phyloP scores from a whole-genome alignment of 257 asterid genomes.

The Solanum boliviense region DNA sequence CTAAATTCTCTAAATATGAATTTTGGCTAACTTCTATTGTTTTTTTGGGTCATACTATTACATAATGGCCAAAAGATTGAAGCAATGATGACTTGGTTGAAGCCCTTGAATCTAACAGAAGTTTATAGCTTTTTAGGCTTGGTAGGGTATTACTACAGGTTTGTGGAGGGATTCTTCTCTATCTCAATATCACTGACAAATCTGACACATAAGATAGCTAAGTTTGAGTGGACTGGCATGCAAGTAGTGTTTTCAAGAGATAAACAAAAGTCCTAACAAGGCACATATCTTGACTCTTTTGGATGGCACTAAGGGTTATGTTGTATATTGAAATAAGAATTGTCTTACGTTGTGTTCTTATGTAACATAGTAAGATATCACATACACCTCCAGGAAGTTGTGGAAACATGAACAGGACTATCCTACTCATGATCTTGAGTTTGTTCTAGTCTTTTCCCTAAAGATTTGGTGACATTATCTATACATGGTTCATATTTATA shows the following conservation, averaged over 20 bases:
- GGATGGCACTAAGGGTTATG: not conserved
- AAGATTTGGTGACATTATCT: too few relatives aligned
- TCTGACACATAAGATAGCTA: not conserved
- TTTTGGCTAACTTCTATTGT: too few relatives aligned
- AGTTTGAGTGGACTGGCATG: not conserved
- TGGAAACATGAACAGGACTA: too few relatives aligned
- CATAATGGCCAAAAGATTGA: not conserved
- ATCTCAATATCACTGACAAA: not conserved
- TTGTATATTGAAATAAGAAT: too few relatives aligned
- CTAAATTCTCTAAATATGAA: too few relatives aligned
- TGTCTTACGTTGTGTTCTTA: too few relatives aligned
- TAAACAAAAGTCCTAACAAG: not conserved
- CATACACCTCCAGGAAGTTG: too few relatives aligned
- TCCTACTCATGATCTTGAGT: too few relatives aligned
- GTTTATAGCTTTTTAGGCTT: not conserved
- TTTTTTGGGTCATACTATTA: not conserved
- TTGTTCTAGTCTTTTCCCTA: too few relatives aligned
- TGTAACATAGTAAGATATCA: too few relatives aligned
- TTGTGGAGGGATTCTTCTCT: not conserved
- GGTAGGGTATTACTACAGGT: not conserved
- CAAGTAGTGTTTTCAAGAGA: not conserved
- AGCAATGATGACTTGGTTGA: not conserved
- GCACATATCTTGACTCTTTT: not conserved
- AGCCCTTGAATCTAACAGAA: not conserved
- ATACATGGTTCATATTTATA: too few relatives aligned